phyloP scores from a whole-genome alignment of 2,329 filamentous ascomycete species.

The Neopestalotiopsis clavispora region DNA sequence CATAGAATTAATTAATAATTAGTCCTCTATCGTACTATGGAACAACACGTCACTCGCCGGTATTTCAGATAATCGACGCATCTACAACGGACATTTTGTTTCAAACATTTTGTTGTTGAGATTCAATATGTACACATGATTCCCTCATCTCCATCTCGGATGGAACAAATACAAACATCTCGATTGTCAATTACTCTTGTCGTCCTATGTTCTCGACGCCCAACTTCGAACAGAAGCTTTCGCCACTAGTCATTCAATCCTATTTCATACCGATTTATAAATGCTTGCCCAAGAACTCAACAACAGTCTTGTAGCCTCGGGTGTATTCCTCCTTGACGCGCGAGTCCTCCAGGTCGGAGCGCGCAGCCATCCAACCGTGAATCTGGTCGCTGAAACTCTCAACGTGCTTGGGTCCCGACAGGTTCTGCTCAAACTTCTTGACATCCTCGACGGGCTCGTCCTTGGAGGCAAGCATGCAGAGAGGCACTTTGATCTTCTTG shows the following conservation, averaged over 20 bases:
- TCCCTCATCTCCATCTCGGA: too few relatives aligned
- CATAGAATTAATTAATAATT: too few relatives aligned
- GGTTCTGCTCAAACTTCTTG: constrained; percentile 58
- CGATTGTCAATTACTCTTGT: too few relatives aligned
- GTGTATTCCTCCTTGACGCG: constrained; percentile 66
- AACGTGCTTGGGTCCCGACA: constrained; percentile 62
- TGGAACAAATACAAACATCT: too few relatives aligned
- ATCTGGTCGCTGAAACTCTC: constrained; percentile 71
- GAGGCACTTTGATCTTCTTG: constrained; percentile 61
- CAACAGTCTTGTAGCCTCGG: constrained; percentile 63
- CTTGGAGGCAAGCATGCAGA: constrained; percentile 67
- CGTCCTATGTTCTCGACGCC: background rate
- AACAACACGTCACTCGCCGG: too few relatives aligned
- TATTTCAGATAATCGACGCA: too few relatives aligned
- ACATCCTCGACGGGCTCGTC: constrained; percentile 64
- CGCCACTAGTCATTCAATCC: too few relatives aligned
- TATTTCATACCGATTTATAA: constrained; percentile 23
- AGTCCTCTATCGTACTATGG: too few relatives aligned
- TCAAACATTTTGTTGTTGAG: too few relatives aligned
- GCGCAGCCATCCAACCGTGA: constrained; percentile 77
- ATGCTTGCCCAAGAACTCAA: constrained; percentile 63
- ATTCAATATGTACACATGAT: too few relatives aligned
- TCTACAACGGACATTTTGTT: too few relatives aligned
- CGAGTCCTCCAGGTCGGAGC: constrained; percentile 61
- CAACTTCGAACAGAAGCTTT: background rate